These are phyloP conservation scores for Lathyrus sativus DNA, from an alignment of 306 rosid species.

Conservation along the genomic window DNA sequence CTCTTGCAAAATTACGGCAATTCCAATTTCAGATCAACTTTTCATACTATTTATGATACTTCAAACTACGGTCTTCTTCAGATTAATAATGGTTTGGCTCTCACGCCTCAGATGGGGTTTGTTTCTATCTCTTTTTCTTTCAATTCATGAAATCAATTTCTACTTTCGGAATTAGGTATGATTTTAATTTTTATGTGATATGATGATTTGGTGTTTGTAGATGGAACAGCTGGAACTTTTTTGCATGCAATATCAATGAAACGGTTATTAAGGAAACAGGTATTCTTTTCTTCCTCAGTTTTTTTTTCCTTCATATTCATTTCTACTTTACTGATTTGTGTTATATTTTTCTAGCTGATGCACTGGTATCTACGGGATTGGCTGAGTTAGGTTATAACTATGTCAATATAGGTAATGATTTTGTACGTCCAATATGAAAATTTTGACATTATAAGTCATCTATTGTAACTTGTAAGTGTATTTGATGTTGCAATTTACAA, in stretches of 20 bases:
- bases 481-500: constrained; percentile 32
- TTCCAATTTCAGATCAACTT: constrained; percentile 53
- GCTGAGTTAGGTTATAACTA: constrained; percentile 84
- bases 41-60: constrained; percentile 64
- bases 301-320: background rate
- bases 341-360: constrained; percentile 77
- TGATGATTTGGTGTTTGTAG: constrained; percentile 46
- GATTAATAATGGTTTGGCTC: constrained; percentile 81
- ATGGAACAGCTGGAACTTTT: constrained; percentile 99
- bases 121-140: constrained; percentile 12
- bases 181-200: constrained; percentile 3
- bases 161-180: background rate
- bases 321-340: constrained; percentile 22
- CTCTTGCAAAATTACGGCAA: constrained; percentile 54
- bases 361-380: constrained; percentile 80
- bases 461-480: constrained; percentile 2
- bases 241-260: constrained; percentile 90
- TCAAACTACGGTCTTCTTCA: constrained; percentile 76
- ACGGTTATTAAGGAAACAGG: constrained; percentile 87
- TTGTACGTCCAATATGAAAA: constrained; percentile 19
- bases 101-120: constrained; percentile 97
- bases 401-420: constrained; percentile 76
- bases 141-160: background rate
- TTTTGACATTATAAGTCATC: constrained; percentile 18
- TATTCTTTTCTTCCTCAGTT: constrained; percentile 37